Evolutionary conservation across 352 stramenopile species (phyloP).

Genomic region (Phytophthora macrochlamydospora): DNA sequence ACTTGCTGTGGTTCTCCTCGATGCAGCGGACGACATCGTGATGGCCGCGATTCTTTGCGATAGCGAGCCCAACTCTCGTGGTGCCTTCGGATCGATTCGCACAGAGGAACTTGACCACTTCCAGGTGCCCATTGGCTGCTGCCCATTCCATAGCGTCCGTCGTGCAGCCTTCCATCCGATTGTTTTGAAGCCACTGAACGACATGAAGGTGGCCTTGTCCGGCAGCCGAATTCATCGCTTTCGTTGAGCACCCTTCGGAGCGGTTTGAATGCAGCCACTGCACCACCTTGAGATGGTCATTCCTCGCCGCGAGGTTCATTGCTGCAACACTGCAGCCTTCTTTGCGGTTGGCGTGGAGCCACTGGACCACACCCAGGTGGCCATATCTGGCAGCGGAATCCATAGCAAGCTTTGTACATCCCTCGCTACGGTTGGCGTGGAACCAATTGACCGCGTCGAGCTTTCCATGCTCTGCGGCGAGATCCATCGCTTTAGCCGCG

Average conservation of each 20-base stretch:
- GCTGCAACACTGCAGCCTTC: not conserved
- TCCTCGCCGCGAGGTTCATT: not conserved
- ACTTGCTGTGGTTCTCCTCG: not conserved
- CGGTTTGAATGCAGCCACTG: not conserved
- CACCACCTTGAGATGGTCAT: not conserved
- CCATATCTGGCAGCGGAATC: constrained; percentile 1
- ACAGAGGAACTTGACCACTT: not conserved
- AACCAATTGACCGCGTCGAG: constrained; percentile 9
- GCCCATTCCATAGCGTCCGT: not conserved
- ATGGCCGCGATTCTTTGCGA: not conserved
- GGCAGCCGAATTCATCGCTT: not conserved
- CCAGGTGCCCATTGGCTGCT: not conserved
- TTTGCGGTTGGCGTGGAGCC: not conserved
- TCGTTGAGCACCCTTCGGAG: not conserved
- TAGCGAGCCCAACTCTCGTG: not conserved
- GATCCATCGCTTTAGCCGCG: constrained; percentile 7
- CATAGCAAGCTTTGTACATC: constrained; percentile 3
- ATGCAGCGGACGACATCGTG: not conserved
- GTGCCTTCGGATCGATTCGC: not conserved
- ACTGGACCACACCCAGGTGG: constrained; percentile 6
- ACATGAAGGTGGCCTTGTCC: not conserved
- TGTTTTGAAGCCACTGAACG: not conserved
- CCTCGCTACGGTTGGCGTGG: not conserved
- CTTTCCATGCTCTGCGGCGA: not conserved
- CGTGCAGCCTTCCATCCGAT: not conserved